Percentiles rank a stretch among this genome's conserved stretches.
phyloP scores from a whole-genome alignment of 2,329 filamentous ascomycete genomes.

The Alternaria triticina region DNA sequence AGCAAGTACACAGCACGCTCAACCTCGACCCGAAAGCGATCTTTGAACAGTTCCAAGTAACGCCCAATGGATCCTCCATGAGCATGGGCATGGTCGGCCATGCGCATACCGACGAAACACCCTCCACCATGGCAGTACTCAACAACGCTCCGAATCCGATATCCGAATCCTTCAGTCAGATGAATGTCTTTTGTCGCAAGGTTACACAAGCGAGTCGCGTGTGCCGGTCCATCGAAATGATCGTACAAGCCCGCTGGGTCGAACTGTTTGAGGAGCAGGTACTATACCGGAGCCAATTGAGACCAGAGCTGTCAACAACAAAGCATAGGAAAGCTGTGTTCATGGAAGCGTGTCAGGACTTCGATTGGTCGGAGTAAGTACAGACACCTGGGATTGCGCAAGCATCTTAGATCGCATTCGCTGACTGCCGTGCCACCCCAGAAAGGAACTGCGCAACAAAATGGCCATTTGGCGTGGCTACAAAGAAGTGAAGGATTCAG shows the following conservation, averaged over 20 bases:
- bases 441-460: conserved; percentile 62
- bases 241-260: conserved; percentile 64
- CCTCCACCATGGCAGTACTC: conserved; percentile 17
- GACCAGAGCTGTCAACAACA: conserved; percentile 51
- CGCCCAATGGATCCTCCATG: conserved; percentile 17
- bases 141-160: conserved; percentile 12
- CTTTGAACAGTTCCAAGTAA: conserved; percentile 40
- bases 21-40: conserved; percentile 50
- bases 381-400: not conserved
- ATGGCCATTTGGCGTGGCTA: conserved; percentile 64
- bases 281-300: conserved; percentile 48
- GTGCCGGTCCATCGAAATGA: conserved; percentile 64
- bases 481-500: conserved; percentile 63
- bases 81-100: conserved; percentile 22
- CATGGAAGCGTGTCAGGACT: conserved; percentile 60
- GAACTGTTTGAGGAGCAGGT: conserved; percentile 62
- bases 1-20: conserved; percentile 55
- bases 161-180: conserved; percentile 46
- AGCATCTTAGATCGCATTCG: not conserved
- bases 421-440: not conserved
- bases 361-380: conserved; percentile 59
- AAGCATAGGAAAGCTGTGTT: conserved; percentile 61
- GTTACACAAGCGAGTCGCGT: conserved; percentile 60
- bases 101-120: conserved; percentile 7
- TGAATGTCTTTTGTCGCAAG: conserved; percentile 54